Base-by-base conservation (phyloP, 176 grass and related monocot species). In the Elaeis guineensis region DNA sequence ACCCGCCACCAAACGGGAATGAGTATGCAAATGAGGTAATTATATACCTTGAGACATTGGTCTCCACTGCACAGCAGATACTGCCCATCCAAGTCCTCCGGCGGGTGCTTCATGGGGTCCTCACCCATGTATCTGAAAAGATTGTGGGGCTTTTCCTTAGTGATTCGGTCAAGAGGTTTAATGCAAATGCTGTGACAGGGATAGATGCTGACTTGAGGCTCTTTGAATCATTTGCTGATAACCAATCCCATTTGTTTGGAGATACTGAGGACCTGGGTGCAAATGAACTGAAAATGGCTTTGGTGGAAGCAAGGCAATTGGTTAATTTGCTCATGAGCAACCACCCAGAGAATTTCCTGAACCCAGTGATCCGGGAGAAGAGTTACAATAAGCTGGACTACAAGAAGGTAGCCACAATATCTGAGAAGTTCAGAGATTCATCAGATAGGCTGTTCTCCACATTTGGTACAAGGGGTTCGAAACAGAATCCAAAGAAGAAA, bases 261-360 rank as follows among this genome's bases (percentile, higher is more conserved):
- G 79, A 98, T 20, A 72, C 78, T 21, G 82, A 85, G 70, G 68
- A 89, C 35, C 71, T 62, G 2, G 74, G 29, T 56, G 75, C 72
- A 66, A 80, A 80, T 69, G 94, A 98, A 66, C 70, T 88, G 81
- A 98, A 85, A 67, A 64, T 55, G 62, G 85, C 94, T 16, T 54
- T 98, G 21, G 62, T 81, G 50, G 94, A 98, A 55, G 82, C 77
- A 15, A 88, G 88, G 61, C 94, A 92, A 60, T 54, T 93, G 71
- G 76, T 98, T 52, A 98, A 98, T 80, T 78, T 98, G 74, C 88
- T 98, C 22, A 77, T 89, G 82, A 98, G 88, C 65, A 89, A 78
- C 71, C 89, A 86, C 72, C 87, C 88, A 54, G 94, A 98, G 71
- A 98, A 65, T 61, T 98, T 93, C 70, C 75, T 98, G 56, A 98